Evolutionary conservation across 495 filamentous ascomycete species (phyloP).

Genomic region (Apiosordaria backusii): DNA sequence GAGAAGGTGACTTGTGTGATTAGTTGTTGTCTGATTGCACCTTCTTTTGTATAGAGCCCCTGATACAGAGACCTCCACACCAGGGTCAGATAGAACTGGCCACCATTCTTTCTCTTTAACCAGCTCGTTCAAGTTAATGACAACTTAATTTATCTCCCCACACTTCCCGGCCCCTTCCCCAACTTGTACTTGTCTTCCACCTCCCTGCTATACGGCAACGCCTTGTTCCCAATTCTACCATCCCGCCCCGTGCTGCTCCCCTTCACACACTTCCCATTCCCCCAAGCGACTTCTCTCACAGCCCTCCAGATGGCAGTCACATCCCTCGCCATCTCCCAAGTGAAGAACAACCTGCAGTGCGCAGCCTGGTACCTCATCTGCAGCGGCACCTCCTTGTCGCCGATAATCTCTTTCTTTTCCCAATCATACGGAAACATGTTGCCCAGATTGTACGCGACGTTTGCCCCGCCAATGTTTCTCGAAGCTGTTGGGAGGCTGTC

Average conservation of each 20-base stretch:
- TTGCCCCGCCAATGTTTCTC: background rate
- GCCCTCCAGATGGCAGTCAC: slow-evolving; percentile 48
- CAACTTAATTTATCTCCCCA: background rate
- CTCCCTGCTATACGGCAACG: background rate
- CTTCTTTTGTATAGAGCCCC: slow-evolving; percentile 25
- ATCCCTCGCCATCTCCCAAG: slow-evolving; percentile 46
- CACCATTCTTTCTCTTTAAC: too few relatives aligned
- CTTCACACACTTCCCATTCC: slow-evolving; percentile 17
- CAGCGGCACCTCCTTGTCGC: slow-evolving; percentile 36
- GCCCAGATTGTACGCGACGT: slow-evolving; percentile 13
- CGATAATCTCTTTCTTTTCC: slow-evolving; percentile 1
- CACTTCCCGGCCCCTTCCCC: slow-evolving; percentile 13
- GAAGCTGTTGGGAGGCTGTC: background rate
- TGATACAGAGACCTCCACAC: too few relatives aligned
- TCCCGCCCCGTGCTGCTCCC: slow-evolving; percentile 16
- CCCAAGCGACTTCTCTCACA: slow-evolving; percentile 38
- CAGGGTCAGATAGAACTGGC: too few relatives aligned
- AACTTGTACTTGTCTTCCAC: slow-evolving; percentile 16
- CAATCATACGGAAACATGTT: slow-evolving; percentile 6
- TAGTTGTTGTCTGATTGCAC: slow-evolving; percentile 29
- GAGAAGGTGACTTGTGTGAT: slow-evolving; percentile 31
- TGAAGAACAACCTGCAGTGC: slow-evolving; percentile 55
- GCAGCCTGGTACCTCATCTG: slow-evolving; percentile 55
- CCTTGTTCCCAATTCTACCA: slow-evolving; percentile 17
- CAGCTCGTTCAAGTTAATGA: too few relatives aligned